Evolutionary conservation across 306 rosid species (phyloP).

Genomic region (Arachis hypogaea): DNA sequence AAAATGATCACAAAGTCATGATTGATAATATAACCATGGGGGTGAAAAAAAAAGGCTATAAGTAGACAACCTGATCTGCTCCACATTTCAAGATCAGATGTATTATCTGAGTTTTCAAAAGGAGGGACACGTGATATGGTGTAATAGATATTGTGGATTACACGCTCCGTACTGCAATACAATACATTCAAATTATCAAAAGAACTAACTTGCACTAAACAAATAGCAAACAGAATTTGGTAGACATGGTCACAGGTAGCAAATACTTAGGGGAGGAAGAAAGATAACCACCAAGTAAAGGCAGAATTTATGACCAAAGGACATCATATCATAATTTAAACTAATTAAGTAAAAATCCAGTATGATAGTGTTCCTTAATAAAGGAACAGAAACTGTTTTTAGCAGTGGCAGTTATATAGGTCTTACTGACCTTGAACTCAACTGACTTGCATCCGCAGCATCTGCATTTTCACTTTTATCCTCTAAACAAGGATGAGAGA

Average conservation of each 20-base stretch:
- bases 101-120: conserved; percentile 53
- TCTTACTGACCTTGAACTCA: conserved; percentile 57
- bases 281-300: conserved; percentile 12
- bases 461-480: conserved; percentile 42
- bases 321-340: neutral
- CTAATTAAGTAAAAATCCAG: neutral
- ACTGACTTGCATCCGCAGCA: conserved; percentile 41
- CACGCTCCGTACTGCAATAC: conserved; percentile 60
- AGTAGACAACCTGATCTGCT: conserved; percentile 56
- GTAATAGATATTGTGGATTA: conserved; percentile 59
- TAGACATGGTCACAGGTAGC: neutral
- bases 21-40: neutral
- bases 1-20: conserved; percentile 6
- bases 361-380: neutral
- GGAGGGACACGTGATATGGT: conserved; percentile 57
- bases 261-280: neutral
- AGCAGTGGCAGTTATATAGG: conserved; percentile 19
- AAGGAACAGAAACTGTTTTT: conserved; percentile 17
- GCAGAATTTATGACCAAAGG: conserved; percentile 13
- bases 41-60: neutral
- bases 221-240: conserved; percentile 19
- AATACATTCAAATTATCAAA: conserved; percentile 24
- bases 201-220: conserved; percentile 17
- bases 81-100: conserved; percentile 73
- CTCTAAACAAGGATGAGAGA: conserved; percentile 44